phyloP scores from a whole-genome alignment of 495 filamentous ascomycete genomes.

The Staphylotrichum tortipilum region DNA sequence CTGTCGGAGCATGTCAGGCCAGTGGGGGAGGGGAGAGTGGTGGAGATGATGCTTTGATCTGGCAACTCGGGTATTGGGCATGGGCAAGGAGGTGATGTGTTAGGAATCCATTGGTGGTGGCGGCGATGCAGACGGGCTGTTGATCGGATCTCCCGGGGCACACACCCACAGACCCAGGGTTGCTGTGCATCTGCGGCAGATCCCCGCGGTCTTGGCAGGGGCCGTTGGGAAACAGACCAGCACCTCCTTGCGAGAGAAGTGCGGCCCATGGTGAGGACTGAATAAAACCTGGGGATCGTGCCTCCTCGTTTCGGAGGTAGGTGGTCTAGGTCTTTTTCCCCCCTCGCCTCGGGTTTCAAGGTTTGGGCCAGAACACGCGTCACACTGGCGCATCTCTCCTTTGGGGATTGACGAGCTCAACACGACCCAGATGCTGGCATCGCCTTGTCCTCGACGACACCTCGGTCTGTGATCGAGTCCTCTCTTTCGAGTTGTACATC shows the following conservation, averaged over 20 bases:
- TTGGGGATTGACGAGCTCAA: not conserved
- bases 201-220: slow-evolving; percentile 3
- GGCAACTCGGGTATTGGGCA: not conserved
- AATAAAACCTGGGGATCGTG: not conserved
- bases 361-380: not conserved
- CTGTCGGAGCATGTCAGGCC: not conserved
- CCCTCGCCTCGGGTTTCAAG: no score
- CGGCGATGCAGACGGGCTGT: not conserved
- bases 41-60: not conserved
- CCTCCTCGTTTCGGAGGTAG: no score
- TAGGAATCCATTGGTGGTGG: not conserved
- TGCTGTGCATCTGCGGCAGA: not conserved
- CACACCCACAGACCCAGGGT: no score
- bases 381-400: no score
- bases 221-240: not conserved
- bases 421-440: slow-evolving; percentile 12
- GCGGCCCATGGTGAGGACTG: no score
- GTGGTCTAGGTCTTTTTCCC: no score
- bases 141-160: not conserved
- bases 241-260: not conserved
- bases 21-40: not conserved
- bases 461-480: slow-evolving; percentile 12
- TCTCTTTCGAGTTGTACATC: not conserved
- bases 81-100: not conserved
- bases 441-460: not conserved